Evolutionary conservation across 1,139 yeast genomes (phyloP), one percentile per base, ranked within the genome.

Genomic region (Yamadazyma diospyri): DNA sequence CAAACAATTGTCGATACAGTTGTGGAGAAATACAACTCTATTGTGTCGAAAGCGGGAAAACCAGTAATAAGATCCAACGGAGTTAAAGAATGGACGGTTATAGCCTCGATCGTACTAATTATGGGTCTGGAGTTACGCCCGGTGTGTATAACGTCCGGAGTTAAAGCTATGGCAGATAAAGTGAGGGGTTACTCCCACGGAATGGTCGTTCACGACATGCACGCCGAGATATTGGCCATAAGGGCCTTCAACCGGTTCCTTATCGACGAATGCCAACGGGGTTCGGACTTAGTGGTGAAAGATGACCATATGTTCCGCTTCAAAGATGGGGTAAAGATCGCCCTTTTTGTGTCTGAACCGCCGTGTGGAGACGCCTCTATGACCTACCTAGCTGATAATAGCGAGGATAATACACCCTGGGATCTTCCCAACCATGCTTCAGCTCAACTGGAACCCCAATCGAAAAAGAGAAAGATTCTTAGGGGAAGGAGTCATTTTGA

Each of bases 351-450:
- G 1, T 80, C 94, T 5, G 94, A 85, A 42, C 72, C 85, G 0
- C 97, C 97, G 0, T 89, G 98, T 62, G 98, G 98, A 1, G 97
- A 89, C 53, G 81, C 87, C 0, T 82, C 94, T 6, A 73, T 87
- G 77, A 29, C 54, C 22, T 43, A 46, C 26, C 24, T 50, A 15
- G 25, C 44, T 4, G 33, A 35, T 2, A 32, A 45, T 3, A 34
- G 49, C 4, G 50, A 45, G 2, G 51, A 52, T 12, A 42, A 46
- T 16, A 41, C 35, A 1, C 43, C 55, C 1, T 41, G 46, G 43
- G 36, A 37, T 19, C n/a, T n/a, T n/a, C n/a, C n/a, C n/a, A n/a
- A n/a, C n/a, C n/a, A n/a, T n/a, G 23, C 35, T 25, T 28, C 18
- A 19, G 23, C 21, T 11, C 15, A 19, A 12, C 9, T 17, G 5